phyloP scores from a whole-genome alignment of 2,329 filamentous ascomycete species.

The Paecilomyces sp. region DNA sequence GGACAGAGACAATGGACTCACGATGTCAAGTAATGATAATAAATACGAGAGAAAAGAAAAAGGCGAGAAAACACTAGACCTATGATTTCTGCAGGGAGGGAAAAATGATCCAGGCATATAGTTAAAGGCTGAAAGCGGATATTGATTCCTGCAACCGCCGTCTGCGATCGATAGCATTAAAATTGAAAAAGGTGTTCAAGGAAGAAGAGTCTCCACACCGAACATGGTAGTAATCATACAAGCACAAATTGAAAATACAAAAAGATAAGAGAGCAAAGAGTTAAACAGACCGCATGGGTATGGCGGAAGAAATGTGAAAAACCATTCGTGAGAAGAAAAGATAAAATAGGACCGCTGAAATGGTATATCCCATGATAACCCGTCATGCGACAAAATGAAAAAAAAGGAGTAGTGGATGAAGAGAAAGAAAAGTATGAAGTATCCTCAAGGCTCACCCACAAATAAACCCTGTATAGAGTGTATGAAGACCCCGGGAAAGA shows the following conservation, averaged over 20 bases:
- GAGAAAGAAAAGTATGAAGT: background rate
- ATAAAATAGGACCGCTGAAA: background rate
- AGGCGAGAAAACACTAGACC: background rate
- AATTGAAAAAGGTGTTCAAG: background rate
- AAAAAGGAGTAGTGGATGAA: background rate
- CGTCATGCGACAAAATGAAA: background rate
- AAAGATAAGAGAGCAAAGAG: background rate
- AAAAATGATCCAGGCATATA: background rate
- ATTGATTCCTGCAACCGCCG: background rate
- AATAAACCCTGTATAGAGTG: background rate
- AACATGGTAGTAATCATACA: background rate
- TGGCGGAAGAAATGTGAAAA: background rate
- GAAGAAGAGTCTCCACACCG: background rate
- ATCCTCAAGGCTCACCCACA: background rate
- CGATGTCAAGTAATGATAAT: too few species aligned
- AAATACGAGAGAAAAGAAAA: background rate
- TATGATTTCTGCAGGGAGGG: background rate
- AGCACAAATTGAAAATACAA: background rate
- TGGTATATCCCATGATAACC: constrained; percentile 1
- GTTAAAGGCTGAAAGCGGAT: background rate
- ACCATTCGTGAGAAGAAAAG: background rate
- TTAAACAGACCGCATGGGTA: background rate
- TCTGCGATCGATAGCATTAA: background rate
- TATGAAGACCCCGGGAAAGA: background rate
- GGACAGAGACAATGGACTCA: too few species aligned